Evolutionary conservation across 2,329 filamentous ascomycete genomes (phyloP).

Genomic region (Fusarium haematococcum): DNA sequence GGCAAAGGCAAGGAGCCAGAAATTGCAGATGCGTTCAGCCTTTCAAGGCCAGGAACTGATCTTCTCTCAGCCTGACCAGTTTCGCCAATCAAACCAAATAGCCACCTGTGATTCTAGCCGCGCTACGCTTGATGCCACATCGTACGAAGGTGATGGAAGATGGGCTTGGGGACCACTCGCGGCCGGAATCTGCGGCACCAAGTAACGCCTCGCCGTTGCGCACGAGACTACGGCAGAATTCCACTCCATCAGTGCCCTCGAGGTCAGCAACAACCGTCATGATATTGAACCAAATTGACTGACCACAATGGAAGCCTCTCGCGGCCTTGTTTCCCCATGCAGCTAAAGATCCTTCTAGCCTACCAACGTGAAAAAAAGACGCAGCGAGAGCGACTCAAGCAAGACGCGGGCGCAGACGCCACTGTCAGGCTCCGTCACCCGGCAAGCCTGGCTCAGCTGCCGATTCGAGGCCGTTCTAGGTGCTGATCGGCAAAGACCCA

Average conservation of each 20-base stretch:
- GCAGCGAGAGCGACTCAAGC: constrained; percentile 32
- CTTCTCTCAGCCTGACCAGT: constrained; percentile 14
- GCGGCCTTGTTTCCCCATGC: constrained; percentile 18
- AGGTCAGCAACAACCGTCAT: neutral
- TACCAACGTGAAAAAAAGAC: constrained; percentile 30
- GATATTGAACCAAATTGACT: neutral
- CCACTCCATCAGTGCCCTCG: neutral
- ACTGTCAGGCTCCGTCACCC: constrained; percentile 28
- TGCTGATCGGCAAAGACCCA: constrained; percentile 39
- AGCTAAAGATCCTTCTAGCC: constrained; percentile 23
- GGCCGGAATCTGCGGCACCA: constrained; percentile 27
- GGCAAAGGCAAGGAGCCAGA: neutral
- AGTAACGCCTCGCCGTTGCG: constrained; percentile 35
- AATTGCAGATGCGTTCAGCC: constrained; percentile 7
- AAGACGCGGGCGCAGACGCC: constrained; percentile 33
- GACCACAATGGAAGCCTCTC: neutral
- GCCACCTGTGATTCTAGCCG: constrained; percentile 26
- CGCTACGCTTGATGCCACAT: constrained; percentile 15
- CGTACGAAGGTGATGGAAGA: constrained; percentile 11
- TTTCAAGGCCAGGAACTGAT: constrained; percentile 10
- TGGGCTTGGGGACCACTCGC: constrained; percentile 9
- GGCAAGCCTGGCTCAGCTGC: constrained; percentile 17
- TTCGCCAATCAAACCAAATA: constrained; percentile 20
- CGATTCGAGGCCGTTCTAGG: constrained; percentile 39
- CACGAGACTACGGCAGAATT: neutral